Conservation (phyloP, 179 eudicot genomes). For the Silene vulgaris region DNA sequence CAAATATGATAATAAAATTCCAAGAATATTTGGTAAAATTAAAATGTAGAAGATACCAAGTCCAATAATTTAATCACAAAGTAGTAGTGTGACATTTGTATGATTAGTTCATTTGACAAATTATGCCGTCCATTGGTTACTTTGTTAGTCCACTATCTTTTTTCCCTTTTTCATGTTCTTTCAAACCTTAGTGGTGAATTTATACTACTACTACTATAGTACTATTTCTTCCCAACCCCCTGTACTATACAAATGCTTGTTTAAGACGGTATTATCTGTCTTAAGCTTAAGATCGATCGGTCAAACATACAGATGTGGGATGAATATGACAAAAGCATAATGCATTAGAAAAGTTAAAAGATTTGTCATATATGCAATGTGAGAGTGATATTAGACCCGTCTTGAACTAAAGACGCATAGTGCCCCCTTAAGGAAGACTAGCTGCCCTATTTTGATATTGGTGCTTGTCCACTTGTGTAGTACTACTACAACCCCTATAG, state of each 20-base stretch:
- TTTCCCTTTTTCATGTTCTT: conserved; percentile 20
- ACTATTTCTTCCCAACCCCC: conserved; percentile 8
- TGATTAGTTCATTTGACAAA: conserved; percentile 37
- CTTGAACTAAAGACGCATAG: too few species aligned
- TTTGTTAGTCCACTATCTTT: conserved; percentile 38
- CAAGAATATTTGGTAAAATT: neutral
- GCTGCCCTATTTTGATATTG: conserved; percentile 14
- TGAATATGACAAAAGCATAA: too few species aligned
- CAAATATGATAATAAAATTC: too few species aligned
- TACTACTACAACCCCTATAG: conserved; percentile 18
- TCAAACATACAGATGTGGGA: too few species aligned
- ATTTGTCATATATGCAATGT: too few species aligned
- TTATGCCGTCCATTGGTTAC: conserved; percentile 31
- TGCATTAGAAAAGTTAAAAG: too few species aligned
- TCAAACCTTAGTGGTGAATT: conserved; percentile 32
- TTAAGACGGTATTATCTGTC: too few species aligned
- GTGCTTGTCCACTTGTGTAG: conserved; percentile 19
- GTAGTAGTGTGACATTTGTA: conserved; percentile 26
- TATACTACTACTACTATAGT: conserved; percentile 12
- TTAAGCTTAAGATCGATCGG: too few species aligned
- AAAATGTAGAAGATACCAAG: conserved; percentile 23
- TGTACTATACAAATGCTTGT: neutral
- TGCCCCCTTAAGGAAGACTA: too few species aligned
- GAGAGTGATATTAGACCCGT: too few species aligned
- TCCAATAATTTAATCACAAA: conserved; percentile 28